Evolutionary conservation across 176 grass and related monocot species (phyloP).

Genomic region (Otatea glauca): DNA sequence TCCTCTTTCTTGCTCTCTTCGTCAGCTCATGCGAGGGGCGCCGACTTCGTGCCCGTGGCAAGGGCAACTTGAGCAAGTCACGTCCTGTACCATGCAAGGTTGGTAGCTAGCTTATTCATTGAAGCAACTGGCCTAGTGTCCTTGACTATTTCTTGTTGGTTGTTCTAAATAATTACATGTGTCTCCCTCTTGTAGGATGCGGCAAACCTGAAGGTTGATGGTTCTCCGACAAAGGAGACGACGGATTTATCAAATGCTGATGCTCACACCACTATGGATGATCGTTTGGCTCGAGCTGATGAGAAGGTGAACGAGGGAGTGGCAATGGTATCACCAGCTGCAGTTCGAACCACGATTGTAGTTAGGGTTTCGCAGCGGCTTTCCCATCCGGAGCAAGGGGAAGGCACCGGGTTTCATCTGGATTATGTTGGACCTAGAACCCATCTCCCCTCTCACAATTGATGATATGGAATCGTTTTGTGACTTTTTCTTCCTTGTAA

Average conservation of each 20-base stretch:
- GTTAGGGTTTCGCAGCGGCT: constrained; percentile 26
- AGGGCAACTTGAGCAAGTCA: constrained; percentile 12
- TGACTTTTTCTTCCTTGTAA: background rate
- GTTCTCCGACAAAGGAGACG: background rate
- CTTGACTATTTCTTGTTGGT: background rate
- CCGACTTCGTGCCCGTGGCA: constrained; percentile 22
- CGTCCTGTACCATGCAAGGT: constrained; percentile 52
- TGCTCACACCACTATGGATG: background rate
- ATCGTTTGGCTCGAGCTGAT: background rate
- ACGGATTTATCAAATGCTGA: background rate
- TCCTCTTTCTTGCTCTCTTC: constrained; percentile 50
- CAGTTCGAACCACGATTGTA: background rate
- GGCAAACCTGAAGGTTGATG: constrained; percentile 10
- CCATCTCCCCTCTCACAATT: constrained; percentile 80
- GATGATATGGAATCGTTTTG: constrained; percentile 22
- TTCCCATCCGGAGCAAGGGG: constrained; percentile 5
- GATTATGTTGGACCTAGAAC: constrained; percentile 76
- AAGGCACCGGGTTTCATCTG: constrained; percentile 62
- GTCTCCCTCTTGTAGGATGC: constrained; percentile 39
- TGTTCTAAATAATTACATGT: background rate
- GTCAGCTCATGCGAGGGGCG: constrained; percentile 54
- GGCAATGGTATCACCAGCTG: background rate
- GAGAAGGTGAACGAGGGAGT: background rate
- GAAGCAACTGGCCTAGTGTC: background rate
- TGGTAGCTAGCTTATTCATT: background rate